A percentile compares a stretch with the other conserved stretches of the same genome.
Evolutionary conservation across 192 early-diverging fungal species (phyloP).

Genomic region (Thamnidium elegans): DNA sequence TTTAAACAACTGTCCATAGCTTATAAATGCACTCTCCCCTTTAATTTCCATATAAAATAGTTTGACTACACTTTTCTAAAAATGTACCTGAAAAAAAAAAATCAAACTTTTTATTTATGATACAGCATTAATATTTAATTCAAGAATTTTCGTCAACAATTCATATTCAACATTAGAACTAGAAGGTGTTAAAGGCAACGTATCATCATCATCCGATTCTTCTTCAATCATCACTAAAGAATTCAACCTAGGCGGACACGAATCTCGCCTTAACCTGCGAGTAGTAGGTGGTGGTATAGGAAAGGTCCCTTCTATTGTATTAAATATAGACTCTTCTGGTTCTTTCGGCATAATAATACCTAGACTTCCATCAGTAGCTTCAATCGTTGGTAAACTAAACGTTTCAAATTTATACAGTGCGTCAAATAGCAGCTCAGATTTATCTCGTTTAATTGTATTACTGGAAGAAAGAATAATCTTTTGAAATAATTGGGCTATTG

Average conservation of each 20-base stretch:
- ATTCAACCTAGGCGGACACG: constrained; percentile 5
- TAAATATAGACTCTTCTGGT: not conserved
- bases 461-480: not conserved
- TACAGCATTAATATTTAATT: too few species aligned
- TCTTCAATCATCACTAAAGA: not conserved
- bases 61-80: too few species aligned
- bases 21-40: too few species aligned
- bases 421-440: too few species aligned
- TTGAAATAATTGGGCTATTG: not conserved
- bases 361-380: not conserved
- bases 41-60: too few species aligned
- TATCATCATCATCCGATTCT: constrained; percentile 8
- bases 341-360: not conserved
- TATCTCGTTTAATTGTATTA: not conserved
- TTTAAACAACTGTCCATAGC: too few species aligned
- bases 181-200: not conserved
- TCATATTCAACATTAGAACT: too few species aligned
- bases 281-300: constrained; percentile 1
- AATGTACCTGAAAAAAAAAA: too few species aligned
- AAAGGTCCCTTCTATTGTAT: not conserved
- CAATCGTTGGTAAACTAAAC: not conserved
- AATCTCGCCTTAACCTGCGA: not conserved
- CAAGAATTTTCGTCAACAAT: too few species aligned
- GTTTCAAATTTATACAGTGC: not conserved
- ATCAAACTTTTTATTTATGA: too few species aligned